Evolutionary conservation across 2,329 filamentous ascomycete species (phyloP).

Genomic region (Aspergillus brunneoviolaceus): DNA sequence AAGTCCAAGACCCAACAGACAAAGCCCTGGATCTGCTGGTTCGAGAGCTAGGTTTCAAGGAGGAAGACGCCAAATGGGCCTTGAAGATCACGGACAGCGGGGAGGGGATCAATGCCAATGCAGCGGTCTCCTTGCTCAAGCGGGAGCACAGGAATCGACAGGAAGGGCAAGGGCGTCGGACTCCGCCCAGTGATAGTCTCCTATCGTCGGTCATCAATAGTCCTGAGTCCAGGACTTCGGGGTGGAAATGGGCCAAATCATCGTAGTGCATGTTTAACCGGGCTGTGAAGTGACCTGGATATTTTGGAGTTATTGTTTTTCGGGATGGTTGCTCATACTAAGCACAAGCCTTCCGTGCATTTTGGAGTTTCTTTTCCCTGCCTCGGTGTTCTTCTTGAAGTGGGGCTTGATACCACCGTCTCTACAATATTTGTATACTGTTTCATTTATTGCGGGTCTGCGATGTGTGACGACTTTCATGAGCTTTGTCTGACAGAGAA

Average conservation of each 20-base stretch:
- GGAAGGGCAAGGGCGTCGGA: conserved; percentile 19
- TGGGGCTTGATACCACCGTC: neutral
- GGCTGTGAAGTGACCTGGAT: no score
- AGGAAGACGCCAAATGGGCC: conserved; percentile 56
- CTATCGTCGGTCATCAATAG: conserved; percentile 28
- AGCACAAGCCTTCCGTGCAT: neutral
- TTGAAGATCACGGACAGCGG: conserved; percentile 60
- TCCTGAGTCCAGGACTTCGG: conserved; percentile 27
- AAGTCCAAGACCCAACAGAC: conserved; percentile 55
- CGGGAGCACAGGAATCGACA: conserved; percentile 35
- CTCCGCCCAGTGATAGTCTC: conserved; percentile 19
- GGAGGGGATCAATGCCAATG: conserved; percentile 57
- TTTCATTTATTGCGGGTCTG: no score
- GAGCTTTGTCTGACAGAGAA: no score
- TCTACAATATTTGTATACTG: neutral
- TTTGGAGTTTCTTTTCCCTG: neutral
- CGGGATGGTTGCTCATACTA: no score
- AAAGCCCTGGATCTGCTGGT: conserved; percentile 58
- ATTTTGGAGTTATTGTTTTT: no score
- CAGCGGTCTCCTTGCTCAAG: conserved; percentile 57
- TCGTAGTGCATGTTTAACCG: neutral
- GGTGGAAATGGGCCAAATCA: conserved; percentile 42
- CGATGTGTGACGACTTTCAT: no score
- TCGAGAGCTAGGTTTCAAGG: conserved; percentile 57
- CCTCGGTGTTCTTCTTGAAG: neutral